phyloP scores from a whole-genome alignment of 768 basidiomycete species.

The Kwoniella sp. region DNA sequence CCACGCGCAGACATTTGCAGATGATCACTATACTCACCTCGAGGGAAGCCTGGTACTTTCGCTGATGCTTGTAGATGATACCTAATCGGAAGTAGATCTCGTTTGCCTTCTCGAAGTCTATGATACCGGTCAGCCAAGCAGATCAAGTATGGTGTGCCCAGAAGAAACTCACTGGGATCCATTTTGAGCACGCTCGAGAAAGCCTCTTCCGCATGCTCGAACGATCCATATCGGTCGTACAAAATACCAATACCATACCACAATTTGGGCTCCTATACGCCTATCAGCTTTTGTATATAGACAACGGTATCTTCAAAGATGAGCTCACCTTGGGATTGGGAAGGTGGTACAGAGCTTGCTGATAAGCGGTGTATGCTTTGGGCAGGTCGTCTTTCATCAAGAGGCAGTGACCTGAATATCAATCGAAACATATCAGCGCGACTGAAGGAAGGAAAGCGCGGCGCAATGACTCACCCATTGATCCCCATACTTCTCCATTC shows the following conservation, averaged over 20 bases:
- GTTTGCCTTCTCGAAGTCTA: conserved; percentile 96
- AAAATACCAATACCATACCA: conserved; percentile 99
- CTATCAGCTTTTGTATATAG: background rate
- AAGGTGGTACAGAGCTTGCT: conserved; percentile 93
- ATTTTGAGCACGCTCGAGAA: conserved; percentile 93
- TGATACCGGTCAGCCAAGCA: background rate
- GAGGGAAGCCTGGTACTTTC: conserved; percentile 84
- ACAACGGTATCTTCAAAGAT: conserved; percentile 4
- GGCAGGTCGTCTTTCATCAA: conserved; percentile 99
- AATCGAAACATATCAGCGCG: too few relatives aligned
- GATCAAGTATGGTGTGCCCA: background rate
- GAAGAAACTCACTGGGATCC: conserved; percentile 77
- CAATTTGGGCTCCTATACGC: conserved; percentile 88
- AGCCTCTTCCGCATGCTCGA: conserved; percentile 98
- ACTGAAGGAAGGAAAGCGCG: too few relatives aligned
- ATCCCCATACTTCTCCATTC: conserved; percentile 98
- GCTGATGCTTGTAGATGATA: conserved; percentile 99
- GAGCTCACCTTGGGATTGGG: conserved; percentile 81
- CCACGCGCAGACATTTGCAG: background rate
- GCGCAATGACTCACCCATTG: conserved; percentile 71
- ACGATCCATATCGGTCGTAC: conserved; percentile 95
- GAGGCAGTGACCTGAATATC: conserved; percentile 81
- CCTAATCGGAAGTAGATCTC: conserved; percentile 97
- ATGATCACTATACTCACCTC: conserved; percentile 56
- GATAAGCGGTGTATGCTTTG: conserved; percentile 97